Evolutionary conservation across 208 protist species (phyloP).

Genomic region (Phytomonas serpens): DNA sequence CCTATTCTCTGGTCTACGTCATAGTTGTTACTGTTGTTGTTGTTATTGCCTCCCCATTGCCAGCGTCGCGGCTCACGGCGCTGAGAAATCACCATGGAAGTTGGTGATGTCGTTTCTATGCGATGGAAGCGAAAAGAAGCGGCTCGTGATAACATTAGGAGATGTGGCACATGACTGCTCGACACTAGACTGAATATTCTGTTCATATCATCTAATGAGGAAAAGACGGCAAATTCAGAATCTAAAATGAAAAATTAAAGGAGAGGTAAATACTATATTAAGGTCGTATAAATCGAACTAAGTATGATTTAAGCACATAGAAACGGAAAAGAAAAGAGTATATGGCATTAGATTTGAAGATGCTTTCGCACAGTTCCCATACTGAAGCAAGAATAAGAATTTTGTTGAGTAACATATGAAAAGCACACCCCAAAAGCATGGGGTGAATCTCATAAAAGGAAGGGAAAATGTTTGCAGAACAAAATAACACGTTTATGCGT

Average conservation of each 20-base stretch:
- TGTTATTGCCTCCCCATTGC: constrained; percentile 11
- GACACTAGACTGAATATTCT: constrained; percentile 3
- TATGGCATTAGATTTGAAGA: background rate
- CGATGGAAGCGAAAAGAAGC: constrained; percentile 1
- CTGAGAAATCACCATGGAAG: background rate
- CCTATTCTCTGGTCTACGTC: background rate
- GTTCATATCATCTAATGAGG: constrained; percentile 8
- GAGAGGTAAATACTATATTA: constrained; percentile 3
- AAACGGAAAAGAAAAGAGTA: constrained; percentile 8
- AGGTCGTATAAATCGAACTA: constrained; percentile 7
- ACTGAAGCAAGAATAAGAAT: background rate
- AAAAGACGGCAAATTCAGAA: background rate
- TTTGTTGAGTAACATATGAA: background rate
- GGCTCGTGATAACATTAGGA: background rate
- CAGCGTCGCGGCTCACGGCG: constrained; percentile 7
- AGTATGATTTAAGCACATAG: background rate
- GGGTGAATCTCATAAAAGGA: background rate
- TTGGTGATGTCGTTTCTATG: background rate
- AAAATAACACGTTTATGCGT: constrained; percentile 5
- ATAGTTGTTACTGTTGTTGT: background rate
- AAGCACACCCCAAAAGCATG: background rate
- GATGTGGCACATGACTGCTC: background rate
- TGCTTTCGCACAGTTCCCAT: background rate
- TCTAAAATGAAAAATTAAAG: background rate
- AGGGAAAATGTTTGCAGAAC: background rate